phyloP scores from a whole-genome alignment of 768 basidiomycete genomes.

The Lanmaoa rubissima region DNA sequence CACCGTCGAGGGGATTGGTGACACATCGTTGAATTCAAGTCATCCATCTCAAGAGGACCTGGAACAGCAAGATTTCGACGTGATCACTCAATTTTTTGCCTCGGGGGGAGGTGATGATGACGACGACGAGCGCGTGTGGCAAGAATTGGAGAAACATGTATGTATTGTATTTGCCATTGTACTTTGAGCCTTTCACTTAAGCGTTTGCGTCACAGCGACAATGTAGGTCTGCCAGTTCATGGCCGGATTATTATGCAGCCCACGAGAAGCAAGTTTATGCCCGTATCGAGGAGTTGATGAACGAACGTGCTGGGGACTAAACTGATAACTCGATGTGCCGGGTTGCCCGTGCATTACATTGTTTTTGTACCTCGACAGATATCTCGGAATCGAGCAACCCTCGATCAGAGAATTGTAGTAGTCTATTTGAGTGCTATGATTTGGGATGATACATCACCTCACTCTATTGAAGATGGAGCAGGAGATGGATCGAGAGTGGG shows the following conservation, averaged over 20 bases:
- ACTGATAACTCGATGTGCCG: neutral
- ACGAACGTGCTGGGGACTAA: conserved; percentile 14
- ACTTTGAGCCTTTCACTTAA: neutral
- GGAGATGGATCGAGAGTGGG: conserved; percentile 17
- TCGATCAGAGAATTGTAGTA: conserved; percentile 1
- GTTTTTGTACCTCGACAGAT: conserved; percentile 1
- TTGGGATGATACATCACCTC: conserved; percentile 13
- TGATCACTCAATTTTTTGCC: conserved; percentile 55
- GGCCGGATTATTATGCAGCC: conserved; percentile 52
- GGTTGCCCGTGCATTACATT: neutral
- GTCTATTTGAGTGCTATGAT: conserved; percentile 15
- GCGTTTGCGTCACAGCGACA: conserved; percentile 29
- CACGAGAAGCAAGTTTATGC: conserved; percentile 42
- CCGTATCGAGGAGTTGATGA: conserved; percentile 38
- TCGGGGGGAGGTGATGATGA: conserved; percentile 47
- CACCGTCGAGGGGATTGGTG: neutral
- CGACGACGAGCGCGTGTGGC: conserved; percentile 52
- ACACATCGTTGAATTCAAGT: neutral
- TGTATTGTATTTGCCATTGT: conserved; percentile 7
- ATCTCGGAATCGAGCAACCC: neutral
- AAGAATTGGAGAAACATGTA: conserved; percentile 46
- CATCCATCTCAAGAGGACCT: conserved; percentile 8
- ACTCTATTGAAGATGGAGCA: conserved; percentile 18
- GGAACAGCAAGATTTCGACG: conserved; percentile 45
- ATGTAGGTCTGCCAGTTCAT: conserved; percentile 42